A percentile compares a stretch with the other conserved stretches of the same genome.
Evolutionary conservation across 148 eudicot species (phyloP).

Genomic region (Rhododendron griersonianum): DNA sequence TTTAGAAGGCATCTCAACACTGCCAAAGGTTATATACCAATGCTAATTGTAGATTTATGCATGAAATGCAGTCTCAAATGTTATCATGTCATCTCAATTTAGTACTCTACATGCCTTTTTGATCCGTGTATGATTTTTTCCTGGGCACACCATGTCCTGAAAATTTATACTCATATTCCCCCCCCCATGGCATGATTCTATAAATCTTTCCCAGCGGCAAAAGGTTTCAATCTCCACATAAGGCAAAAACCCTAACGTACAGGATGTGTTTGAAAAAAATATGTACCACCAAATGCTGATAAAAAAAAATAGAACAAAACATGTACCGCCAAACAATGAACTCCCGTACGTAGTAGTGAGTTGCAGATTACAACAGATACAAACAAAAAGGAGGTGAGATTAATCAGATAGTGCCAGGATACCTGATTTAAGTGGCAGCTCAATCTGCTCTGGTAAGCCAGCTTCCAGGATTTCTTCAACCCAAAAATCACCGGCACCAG

Average conservation of each 20-base stretch:
- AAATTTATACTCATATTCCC: neutral
- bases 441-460: constrained; percentile 81
- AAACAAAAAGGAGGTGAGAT: neutral
- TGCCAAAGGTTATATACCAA: neutral
- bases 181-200: neutral
- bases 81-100: neutral
- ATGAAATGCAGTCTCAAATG: neutral
- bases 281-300: neutral
- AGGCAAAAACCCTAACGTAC: neutral
- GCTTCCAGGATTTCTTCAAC: constrained; percentile 85
- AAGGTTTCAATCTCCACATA: neutral
- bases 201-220: neutral
- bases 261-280: neutral
- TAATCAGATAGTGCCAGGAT: neutral
- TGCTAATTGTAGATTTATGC: neutral
- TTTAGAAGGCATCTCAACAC: neutral
- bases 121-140: neutral
- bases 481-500: constrained; percentile 68
- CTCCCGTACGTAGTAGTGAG: neutral
- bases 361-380: neutral
- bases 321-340: neutral
- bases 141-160: neutral
- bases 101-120: neutral
- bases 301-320: neutral
- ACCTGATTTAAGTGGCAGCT: constrained; percentile 62